Conservation (phyloP, 176 grass and related monocot species). For the Areca catechu region DNA sequence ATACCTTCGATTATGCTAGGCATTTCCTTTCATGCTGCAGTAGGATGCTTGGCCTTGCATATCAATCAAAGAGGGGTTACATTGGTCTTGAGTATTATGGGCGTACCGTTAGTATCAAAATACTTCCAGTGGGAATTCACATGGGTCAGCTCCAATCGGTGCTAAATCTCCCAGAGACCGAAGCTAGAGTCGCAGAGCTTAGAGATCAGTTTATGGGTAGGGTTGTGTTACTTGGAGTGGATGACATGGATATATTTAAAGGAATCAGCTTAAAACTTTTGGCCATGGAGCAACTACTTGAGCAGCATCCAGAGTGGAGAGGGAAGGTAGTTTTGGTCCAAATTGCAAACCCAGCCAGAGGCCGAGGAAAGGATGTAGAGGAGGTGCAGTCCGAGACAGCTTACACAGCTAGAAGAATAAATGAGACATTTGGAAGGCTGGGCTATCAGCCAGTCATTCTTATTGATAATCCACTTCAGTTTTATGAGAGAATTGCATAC, state of each 20-base stretch:
- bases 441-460: constrained; percentile 37
- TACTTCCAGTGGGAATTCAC: constrained; percentile 41
- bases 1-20: constrained; percentile 45
- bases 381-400: constrained; percentile 38
- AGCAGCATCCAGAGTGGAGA: constrained; percentile 41
- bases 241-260: constrained; percentile 66
- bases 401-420: constrained; percentile 32
- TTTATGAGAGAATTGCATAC: constrained; percentile 50
- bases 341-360: constrained; percentile 42
- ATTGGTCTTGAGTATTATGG: constrained; percentile 49
- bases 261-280: constrained; percentile 52
- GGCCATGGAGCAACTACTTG: constrained; percentile 44
- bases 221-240: constrained; percentile 41
- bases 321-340: constrained; percentile 44
- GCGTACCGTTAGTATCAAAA: constrained; percentile 51
- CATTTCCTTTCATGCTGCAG: constrained; percentile 52
- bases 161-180: constrained; percentile 23
- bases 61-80: constrained; percentile 48
- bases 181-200: constrained; percentile 26
- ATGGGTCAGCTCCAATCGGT: constrained; percentile 36
- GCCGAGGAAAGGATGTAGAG: constrained; percentile 35
- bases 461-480: constrained; percentile 37
- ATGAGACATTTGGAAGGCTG: constrained; percentile 25
- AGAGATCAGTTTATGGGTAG: constrained; percentile 21
- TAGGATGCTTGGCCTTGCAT: constrained; percentile 34